These are phyloP conservation scores for Austroboletus novae-zelandiae DNA, from an alignment of 1,284 basidiomycete genomes.

Conservation along the genomic window DNA sequence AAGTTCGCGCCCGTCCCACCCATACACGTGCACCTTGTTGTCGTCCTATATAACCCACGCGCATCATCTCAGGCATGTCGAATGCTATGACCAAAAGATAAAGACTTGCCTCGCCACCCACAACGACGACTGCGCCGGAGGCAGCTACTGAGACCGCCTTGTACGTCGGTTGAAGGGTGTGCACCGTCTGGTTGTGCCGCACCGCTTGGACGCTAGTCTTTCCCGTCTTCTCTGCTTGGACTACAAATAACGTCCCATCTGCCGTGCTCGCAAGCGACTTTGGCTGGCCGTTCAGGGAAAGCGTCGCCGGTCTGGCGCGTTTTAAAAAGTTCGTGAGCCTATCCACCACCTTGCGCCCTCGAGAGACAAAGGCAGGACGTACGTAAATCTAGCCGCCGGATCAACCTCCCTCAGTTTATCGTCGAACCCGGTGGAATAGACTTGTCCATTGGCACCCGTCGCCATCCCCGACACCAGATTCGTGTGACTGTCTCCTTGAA, in stretches of 20 bases:
- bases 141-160: conserved; percentile 59
- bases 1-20: conserved; percentile 63
- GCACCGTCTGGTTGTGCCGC: conserved; percentile 63
- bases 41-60: conserved; percentile 48
- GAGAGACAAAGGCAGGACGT: conserved; percentile 24
- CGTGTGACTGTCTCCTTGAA: conserved; percentile 70
- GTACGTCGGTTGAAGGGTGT: conserved; percentile 53
- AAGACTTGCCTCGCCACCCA: conserved; percentile 69
- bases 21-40: conserved; percentile 69
- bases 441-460: conserved; percentile 44
- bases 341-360: background rate
- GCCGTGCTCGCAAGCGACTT: conserved; percentile 60
- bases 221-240: conserved; percentile 52
- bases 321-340: background rate
- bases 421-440: conserved; percentile 78
- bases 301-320: conserved; percentile 43
- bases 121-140: conserved; percentile 53
- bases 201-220: conserved; percentile 63
- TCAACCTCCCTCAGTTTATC: conserved; percentile 72
- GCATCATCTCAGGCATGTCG: background rate
- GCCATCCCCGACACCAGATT: conserved; percentile 70
- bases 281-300: conserved; percentile 65
- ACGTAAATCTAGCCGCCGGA: conserved; percentile 55
- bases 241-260: conserved; percentile 68
- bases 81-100: background rate